Evolutionary conservation across 305 asterid genomes (phyloP), one percentile per base, ranked within the genome.

Genomic region (Fraxinus platypoda): DNA sequence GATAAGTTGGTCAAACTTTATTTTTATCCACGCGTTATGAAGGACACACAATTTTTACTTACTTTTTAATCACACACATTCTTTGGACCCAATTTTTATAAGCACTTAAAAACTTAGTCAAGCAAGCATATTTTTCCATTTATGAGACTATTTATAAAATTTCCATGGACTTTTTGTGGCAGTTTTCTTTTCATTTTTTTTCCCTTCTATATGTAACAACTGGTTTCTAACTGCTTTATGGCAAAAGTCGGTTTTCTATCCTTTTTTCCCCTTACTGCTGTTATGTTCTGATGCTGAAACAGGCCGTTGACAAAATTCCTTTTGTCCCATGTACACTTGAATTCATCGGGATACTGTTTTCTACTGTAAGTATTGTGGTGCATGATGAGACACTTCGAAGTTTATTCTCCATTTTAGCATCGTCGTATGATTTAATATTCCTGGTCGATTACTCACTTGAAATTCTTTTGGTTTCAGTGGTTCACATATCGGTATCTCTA

Each of bases 401-500:
- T 23, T 62, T 62, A 62, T 23, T 62, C 72, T 64, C 72, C 75
- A 2, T 64, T 59, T 73, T 4, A 3, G 12, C 0, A 8, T 54
- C 9, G 25, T 7, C 64, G n/a, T n/a, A 83, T 9, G 26, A 19
- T 78, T 8, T 49, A 21, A 38, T 54, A 84, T 8, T 77, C 84
- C 68, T 75, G 62, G 30, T 62, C 54, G 76, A 37, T 38, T 35
- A 64, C 88, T 87, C 28, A 88, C 70, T 19, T 52, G 26, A 66
- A 35, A 26, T 49, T 66, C 33, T 83, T 82, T 84, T 83, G 17
- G 75, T 88, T 85, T 62, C 93, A 94, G 98, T 94, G 97, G 97
- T 92, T 93, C 88, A 83, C 91, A 52, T 92, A 94, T 85, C 88
- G 95, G 57, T 91, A 90, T 86, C 98, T 94, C 89, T 64, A 92